Conservation (phyloP, 1,139 yeast genomes). For the Kazachstania sp. region DNA sequence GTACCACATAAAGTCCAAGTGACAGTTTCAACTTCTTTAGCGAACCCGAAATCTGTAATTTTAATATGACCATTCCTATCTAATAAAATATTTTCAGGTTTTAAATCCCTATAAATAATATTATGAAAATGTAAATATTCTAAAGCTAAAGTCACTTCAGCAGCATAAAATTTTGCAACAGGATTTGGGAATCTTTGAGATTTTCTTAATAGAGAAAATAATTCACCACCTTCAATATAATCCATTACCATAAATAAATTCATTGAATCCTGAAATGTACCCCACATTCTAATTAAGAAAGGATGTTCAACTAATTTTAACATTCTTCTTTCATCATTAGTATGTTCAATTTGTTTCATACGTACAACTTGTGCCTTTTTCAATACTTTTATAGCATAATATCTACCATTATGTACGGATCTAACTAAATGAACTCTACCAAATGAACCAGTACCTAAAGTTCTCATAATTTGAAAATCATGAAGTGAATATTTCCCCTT, state of each 20-base stretch:
- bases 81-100: conserved; percentile 88
- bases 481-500: conserved; percentile 78
- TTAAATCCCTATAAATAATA: conserved; percentile 89
- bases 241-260: conserved; percentile 97
- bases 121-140: conserved; percentile 88
- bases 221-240: conserved; percentile 95
- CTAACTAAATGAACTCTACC: conserved; percentile 93
- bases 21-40: conserved; percentile 87
- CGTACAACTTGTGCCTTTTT: conserved; percentile 86
- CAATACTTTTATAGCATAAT: conserved; percentile 88
- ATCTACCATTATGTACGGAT: conserved; percentile 86
- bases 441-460: conserved; percentile 95
- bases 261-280: conserved; percentile 87
- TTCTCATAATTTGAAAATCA: conserved; percentile 88
- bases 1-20: conserved; percentile 98
- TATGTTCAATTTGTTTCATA: conserved; percentile 97
- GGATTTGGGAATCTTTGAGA: conserved; percentile 95
- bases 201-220: conserved; percentile 78
- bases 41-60: conserved; percentile 94
- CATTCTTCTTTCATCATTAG: conserved; percentile 95
- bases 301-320: conserved; percentile 90
- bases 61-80: conserved; percentile 94
- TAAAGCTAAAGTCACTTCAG: conserved; percentile 85
- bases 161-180: conserved; percentile 95
- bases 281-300: conserved; percentile 95